Conservation (phyloP, 2,329 filamentous ascomycete species). For the Monilinia fructigena region DNA sequence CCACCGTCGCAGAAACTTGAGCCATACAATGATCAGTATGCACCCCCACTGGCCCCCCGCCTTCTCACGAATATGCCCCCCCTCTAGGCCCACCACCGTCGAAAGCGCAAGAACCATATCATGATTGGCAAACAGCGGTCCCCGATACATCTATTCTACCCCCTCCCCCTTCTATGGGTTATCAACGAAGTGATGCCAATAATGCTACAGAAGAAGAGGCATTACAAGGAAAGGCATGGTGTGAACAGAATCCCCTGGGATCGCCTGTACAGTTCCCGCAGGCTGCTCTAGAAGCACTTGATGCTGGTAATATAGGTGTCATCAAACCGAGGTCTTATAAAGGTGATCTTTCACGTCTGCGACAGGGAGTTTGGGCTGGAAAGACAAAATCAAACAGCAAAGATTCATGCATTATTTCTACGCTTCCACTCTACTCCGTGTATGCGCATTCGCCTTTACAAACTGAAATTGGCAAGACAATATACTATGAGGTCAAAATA, state of each 20-base stretch:
- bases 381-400: constrained; percentile 46
- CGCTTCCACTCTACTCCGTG: constrained; percentile 67
- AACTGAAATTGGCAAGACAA: constrained; percentile 49
- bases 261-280: constrained; percentile 51
- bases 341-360: constrained; percentile 48
- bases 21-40: constrained; percentile 26
- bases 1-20: constrained; percentile 37
- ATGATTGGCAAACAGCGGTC: constrained; percentile 70
- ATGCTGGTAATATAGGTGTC: constrained; percentile 53
- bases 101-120: constrained; percentile 43
- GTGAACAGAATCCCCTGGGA: constrained; percentile 57
- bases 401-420: constrained; percentile 65
- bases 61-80: constrained; percentile 44
- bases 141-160: constrained; percentile 72
- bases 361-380: constrained; percentile 53
- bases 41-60: constrained; percentile 32
- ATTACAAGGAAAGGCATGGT: constrained; percentile 66
- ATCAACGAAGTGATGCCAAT: constrained; percentile 63
- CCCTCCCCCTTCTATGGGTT: constrained; percentile 67
- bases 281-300: constrained; percentile 49
- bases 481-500: constrained; percentile 72
- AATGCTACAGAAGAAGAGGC: constrained; percentile 67
- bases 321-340: constrained; percentile 51
- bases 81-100: constrained; percentile 43
- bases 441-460: constrained; percentile 56